A percentile compares a stretch with the other conserved stretches of the same genome.
Evolutionary conservation across 1,284 basidiomycete species (phyloP).

Genomic region (Ceratobasidium sp.): DNA sequence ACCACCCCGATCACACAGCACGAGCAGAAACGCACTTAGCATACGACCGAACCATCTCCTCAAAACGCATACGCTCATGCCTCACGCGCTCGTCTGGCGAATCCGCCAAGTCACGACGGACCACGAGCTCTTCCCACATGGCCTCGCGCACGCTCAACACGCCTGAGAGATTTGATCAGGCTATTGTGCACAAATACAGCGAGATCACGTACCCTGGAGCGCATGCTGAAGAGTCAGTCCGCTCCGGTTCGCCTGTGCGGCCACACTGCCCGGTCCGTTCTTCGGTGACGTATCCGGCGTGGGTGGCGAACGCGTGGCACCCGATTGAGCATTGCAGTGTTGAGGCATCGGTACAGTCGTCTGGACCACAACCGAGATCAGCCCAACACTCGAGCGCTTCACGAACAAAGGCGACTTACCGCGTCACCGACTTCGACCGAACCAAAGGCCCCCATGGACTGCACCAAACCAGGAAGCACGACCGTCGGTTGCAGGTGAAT

Average conservation of each 20-base stretch:
- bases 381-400: background rate
- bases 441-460: background rate
- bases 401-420: background rate
- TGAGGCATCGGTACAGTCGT: background rate
- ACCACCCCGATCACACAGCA: background rate
- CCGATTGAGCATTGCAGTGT: background rate
- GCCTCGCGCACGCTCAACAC: slow-evolving; percentile 31
- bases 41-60: slow-evolving; percentile 29
- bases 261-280: background rate
- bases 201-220: slow-evolving; percentile 6
- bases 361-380: background rate
- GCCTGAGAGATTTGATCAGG: slow-evolving; percentile 2
- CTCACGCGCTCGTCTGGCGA: slow-evolving; percentile 12
- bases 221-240: slow-evolving; percentile 11
- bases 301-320: slow-evolving; percentile 16
- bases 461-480: slow-evolving; percentile 14
- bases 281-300: slow-evolving; percentile 33
- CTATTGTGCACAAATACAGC: background rate
- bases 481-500: slow-evolving; percentile 36
- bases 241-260: background rate
- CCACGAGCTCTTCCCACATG: slow-evolving; percentile 37
- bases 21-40: background rate
- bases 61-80: slow-evolving; percentile 23
- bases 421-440: background rate
- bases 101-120: slow-evolving; percentile 19